phyloP scores from a whole-genome alignment of 164 flowering plant genomes.

The Euptelea pleiosperma region DNA sequence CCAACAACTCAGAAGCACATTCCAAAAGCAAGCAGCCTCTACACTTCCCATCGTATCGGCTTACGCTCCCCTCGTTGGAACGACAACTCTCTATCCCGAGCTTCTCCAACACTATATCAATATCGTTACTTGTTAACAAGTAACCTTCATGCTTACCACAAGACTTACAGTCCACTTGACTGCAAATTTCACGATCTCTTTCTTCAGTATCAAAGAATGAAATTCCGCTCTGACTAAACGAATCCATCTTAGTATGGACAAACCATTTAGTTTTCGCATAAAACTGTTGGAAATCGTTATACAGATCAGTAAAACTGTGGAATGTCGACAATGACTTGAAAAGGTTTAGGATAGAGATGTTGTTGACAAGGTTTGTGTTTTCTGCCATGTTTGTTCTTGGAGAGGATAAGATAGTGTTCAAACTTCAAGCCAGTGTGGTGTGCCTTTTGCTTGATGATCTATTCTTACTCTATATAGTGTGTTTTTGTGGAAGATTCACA shows the following conservation, averaged over 20 bases:
- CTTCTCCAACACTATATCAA: slow-evolving; percentile 13
- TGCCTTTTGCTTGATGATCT: background rate
- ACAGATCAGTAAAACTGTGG: background rate
- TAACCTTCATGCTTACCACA: slow-evolving; percentile 4
- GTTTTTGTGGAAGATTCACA: background rate
- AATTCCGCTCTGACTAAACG: no score
- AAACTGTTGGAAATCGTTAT: slow-evolving; percentile 3
- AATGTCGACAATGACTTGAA: background rate
- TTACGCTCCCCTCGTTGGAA: background rate
- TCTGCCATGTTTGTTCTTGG: slow-evolving; percentile 5
- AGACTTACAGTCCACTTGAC: background rate
- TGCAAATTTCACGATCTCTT: background rate
- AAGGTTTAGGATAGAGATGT: background rate
- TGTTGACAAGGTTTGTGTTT: background rate
- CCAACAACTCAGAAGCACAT: slow-evolving; percentile 7
- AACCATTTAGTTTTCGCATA: background rate
- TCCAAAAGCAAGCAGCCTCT: slow-evolving; percentile 7
- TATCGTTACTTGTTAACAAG: slow-evolving; percentile 5
- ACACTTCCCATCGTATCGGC: background rate
- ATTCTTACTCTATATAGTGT: background rate
- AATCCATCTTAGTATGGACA: background rate
- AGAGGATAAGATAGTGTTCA: background rate
- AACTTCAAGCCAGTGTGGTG: background rate
- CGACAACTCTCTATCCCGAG: slow-evolving; percentile 6
- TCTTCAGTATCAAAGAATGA: no score